These are phyloP conservation scores for Phytophthora chlamydospora DNA, from an alignment of 352 stramenopile species.

Conservation along the genomic window DNA sequence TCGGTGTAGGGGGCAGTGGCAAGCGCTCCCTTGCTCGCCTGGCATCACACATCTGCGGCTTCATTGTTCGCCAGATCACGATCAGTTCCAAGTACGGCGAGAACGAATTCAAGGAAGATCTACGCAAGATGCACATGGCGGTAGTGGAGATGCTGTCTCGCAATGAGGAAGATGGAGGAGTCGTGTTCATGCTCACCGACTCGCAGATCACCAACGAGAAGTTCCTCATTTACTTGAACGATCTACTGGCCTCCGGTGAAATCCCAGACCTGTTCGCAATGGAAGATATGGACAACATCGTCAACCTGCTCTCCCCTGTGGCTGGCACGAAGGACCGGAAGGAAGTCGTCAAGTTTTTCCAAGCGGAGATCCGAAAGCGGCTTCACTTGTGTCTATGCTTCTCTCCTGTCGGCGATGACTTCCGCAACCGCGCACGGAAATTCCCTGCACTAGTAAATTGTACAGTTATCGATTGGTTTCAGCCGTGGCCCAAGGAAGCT, in stretches of 20 bases:
- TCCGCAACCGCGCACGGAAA: slow-evolving; percentile 92
- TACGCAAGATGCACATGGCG: slow-evolving; percentile 94
- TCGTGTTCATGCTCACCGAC: slow-evolving; percentile 96
- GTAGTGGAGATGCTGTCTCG: slow-evolving; percentile 92
- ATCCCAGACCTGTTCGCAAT: slow-evolving; percentile 94
- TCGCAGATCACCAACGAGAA: slow-evolving; percentile 97
- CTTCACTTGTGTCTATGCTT: slow-evolving; percentile 96
- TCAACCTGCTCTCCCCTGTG: slow-evolving; percentile 83
- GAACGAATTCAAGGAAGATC: slow-evolving; percentile 97
- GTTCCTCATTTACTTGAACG: slow-evolving; percentile 97
- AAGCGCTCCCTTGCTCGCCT: slow-evolving; percentile 95
- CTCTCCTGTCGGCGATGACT: slow-evolving; percentile 95
- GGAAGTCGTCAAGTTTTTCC: slow-evolving; percentile 95
- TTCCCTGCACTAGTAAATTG: slow-evolving; percentile 97
- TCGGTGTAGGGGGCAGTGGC: slow-evolving; percentile 94
- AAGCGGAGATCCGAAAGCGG: slow-evolving; percentile 94
- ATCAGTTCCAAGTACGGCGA: slow-evolving; percentile 95
- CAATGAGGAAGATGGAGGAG: slow-evolving; percentile 82
- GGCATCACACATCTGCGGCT: slow-evolving; percentile 94
- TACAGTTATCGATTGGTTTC: slow-evolving; percentile 96
- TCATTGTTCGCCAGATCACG: slow-evolving; percentile 92
- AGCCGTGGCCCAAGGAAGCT: slow-evolving; percentile 94
- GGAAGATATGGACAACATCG: slow-evolving; percentile 95
- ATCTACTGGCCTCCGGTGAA: slow-evolving; percentile 93
- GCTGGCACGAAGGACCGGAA: slow-evolving; percentile 88